Conservation (phyloP, 257 asterid genomes). For the Solanum pimpinellifolium region DNA sequence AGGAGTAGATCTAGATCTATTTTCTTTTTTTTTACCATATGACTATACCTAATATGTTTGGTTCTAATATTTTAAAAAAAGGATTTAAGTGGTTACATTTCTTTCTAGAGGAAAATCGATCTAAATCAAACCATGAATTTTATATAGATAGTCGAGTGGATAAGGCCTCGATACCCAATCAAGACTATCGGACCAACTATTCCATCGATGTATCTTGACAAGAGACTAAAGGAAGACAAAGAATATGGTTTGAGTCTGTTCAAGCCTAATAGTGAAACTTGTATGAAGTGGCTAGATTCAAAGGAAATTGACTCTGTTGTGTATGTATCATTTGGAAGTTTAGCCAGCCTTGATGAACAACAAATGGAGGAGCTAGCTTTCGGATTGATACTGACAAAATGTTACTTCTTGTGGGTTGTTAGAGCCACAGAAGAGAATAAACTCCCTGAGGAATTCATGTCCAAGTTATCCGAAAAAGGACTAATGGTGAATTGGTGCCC, state of each 20-base stretch:
- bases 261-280: conserved; percentile 9
- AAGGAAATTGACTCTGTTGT: background rate
- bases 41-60: too few species aligned
- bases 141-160: background rate
- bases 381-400: conserved; percentile 5
- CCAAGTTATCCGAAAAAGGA: conserved; percentile 5
- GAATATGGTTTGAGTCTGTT: conserved; percentile 9
- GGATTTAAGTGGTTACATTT: background rate
- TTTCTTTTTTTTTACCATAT: background rate
- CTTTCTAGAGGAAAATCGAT: background rate
- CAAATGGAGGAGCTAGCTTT: conserved; percentile 28
- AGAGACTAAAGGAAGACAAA: background rate
- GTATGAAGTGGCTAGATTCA: background rate
- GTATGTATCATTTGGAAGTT: background rate
- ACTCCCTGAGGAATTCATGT: conserved; percentile 15
- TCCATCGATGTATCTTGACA: background rate
- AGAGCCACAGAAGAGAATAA: conserved; percentile 20
- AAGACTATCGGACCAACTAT: background rate
- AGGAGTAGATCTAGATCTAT: background rate
- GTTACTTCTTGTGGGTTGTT: conserved; percentile 14
- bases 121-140: background rate
- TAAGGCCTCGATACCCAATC: background rate
- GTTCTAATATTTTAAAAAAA: background rate
- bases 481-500: conserved; percentile 29
- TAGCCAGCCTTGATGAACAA: background rate